Base-by-base conservation (phyloP, 805 yeast species). In the Schizosaccharomyces pombe region DNA sequence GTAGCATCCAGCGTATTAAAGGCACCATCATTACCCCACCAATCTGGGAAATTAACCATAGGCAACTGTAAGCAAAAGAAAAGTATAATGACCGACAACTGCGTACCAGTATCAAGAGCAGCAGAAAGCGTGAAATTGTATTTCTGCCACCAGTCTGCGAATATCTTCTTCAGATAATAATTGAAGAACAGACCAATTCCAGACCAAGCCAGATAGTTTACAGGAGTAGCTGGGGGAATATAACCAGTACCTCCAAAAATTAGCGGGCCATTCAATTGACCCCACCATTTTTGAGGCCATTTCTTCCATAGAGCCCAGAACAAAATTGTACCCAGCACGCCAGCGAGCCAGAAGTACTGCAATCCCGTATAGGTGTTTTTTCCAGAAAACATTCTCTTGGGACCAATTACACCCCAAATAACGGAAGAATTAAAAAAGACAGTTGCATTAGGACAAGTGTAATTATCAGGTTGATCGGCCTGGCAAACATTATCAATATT, bases 81-180 rank as follows among this genome's bases (percentile, higher is more conserved):
- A n/a, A 80, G 73, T 29, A 78, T 56, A 54, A 80, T 66, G 1
- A 82, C 75, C 37, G 80, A 72, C 58, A 77, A 70, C 0, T 84
- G 84, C 19, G 79, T 72, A 1, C 84, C 84, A 5, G 79, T 74
- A 47, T 80, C 80, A 16, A 81, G 66, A 1, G 77, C 85, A 26
- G 82, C 78, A 26, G 82, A 73, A 52, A 81, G 66, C 4, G 78
- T 73, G 63, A 77, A 79, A 63, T 79, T 79, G 64, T 80, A 80
- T 64, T 79, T 80, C 30, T 79, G 77, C 86, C 86, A 80, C 86
- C 86, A 81, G 52, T 70, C 68, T 53, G 74, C 68, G 67, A 75
- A 78, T 57, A 70, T 69, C 52, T 75, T 70, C 57, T 76, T 78
- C 55, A 80, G 65, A 60, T 70, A 70, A 65, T 71, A 76, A 67